phyloP scores from a whole-genome alignment of 331 rosid genomes.

The Pyracantha coccinea region DNA sequence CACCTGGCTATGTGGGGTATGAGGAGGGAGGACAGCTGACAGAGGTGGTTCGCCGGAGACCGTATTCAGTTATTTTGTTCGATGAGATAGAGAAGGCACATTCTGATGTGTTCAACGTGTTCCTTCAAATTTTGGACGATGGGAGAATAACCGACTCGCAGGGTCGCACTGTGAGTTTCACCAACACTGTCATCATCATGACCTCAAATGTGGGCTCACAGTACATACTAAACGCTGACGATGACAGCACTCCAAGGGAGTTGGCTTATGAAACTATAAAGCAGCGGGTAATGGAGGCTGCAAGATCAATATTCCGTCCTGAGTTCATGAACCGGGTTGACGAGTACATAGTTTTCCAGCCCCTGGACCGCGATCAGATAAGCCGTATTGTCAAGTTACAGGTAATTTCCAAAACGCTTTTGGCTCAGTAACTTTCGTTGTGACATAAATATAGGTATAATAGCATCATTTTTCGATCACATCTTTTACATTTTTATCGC shows the following conservation, averaged over 20 bases:
- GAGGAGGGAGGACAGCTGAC: constrained; percentile 99
- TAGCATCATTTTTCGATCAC: not conserved
- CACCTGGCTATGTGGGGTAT: constrained; percentile 97
- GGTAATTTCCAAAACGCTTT: constrained; percentile 30
- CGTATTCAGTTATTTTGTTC: constrained; percentile 83
- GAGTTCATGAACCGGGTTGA: constrained; percentile 98
- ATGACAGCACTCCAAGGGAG: constrained; percentile 48
- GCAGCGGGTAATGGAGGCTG: constrained; percentile 87
- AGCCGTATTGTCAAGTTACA: constrained; percentile 74
- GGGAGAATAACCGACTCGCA: constrained; percentile 95
- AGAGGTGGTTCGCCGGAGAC: constrained; percentile 84
- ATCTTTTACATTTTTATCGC: not conserved
- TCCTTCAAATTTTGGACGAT: constrained; percentile 96
- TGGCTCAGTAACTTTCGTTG: not conserved
- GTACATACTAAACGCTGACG: constrained; percentile 75
- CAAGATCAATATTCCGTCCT: constrained; percentile 82
- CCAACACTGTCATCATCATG: constrained; percentile 91
- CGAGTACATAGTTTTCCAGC: constrained; percentile 94
- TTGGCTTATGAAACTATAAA: constrained; percentile 67
- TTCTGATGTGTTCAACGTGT: constrained; percentile 80
- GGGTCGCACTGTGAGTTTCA: constrained; percentile 88
- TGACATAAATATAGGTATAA: not conserved
- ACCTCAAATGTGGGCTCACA: constrained; percentile 97
- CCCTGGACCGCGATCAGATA: constrained; percentile 79
- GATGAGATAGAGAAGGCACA: constrained; percentile 99